These are phyloP conservation scores for Theobroma grandiflorum DNA, from an alignment of 441 rosid genomes.

Conservation along the genomic window DNA sequence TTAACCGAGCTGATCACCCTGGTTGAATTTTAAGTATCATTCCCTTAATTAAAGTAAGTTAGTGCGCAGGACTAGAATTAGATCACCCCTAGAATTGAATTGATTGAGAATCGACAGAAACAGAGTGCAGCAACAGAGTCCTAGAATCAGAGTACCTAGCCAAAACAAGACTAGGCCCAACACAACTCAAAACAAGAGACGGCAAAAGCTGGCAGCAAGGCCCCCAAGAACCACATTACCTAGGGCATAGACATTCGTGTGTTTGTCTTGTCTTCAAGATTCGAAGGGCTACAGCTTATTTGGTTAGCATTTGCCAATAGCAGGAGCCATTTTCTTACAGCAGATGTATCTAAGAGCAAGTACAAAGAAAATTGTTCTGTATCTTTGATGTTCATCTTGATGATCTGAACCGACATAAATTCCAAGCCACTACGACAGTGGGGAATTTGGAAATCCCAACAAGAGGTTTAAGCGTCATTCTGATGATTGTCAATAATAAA, in stretches of 20 bases:
- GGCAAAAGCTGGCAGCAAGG: background rate
- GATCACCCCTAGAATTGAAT: background rate
- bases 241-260: no score
- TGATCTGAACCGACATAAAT: constrained; percentile 15
- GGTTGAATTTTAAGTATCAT: background rate
- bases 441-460: background rate
- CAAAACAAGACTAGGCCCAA: background rate
- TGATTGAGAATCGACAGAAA: background rate
- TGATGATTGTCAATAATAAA: background rate
- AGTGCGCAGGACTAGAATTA: background rate
- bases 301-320: background rate
- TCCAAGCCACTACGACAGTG: constrained; percentile 18
- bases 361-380: background rate
- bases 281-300: background rate
- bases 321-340: background rate
- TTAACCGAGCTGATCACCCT: background rate
- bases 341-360: background rate
- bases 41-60: background rate
- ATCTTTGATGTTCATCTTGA: background rate
- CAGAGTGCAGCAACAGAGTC: background rate
- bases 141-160: background rate
- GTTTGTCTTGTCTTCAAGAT: background rate
- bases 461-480: background rate
- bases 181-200: background rate
- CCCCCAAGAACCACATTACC: no score